phyloP scores from a whole-genome alignment of 257 asterid species.

The Primulina eburnea region DNA sequence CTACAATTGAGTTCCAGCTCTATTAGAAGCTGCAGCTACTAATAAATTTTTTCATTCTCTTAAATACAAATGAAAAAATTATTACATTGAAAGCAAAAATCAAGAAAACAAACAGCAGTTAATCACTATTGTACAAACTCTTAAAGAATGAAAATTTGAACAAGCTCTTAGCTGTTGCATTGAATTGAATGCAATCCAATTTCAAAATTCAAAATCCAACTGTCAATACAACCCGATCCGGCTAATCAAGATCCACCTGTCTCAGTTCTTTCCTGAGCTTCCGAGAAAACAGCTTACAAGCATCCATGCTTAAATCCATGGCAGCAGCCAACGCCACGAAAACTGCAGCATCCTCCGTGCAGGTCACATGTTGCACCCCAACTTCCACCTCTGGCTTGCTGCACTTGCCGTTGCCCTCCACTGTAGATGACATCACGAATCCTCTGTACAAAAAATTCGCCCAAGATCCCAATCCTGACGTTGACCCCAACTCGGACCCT shows the following conservation, averaged over 20 bases:
- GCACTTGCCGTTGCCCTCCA: slow-evolving; percentile 65
- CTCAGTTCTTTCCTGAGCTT: slow-evolving; percentile 83
- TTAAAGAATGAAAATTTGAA: neutral
- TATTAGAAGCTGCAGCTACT: too few species aligned
- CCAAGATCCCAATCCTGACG: slow-evolving; percentile 81
- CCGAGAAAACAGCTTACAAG: slow-evolving; percentile 68
- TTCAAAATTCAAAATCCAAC: slow-evolving; percentile 17
- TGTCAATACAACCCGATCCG: slow-evolving; percentile 25
- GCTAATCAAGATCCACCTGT: slow-evolving; percentile 51
- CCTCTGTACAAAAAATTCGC: slow-evolving; percentile 70
- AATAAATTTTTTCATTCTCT: too few species aligned
- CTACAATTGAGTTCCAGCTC: too few species aligned
- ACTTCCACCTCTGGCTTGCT: slow-evolving; percentile 87
- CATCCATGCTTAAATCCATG: slow-evolving; percentile 90
- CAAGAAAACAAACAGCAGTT: slow-evolving; percentile 28
- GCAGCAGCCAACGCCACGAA: slow-evolving; percentile 98
- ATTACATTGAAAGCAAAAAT: slow-evolving; percentile 18
- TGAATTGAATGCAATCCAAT: slow-evolving; percentile 20
- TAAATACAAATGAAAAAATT: slow-evolving; percentile 25
- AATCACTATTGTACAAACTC: slow-evolving; percentile 58
- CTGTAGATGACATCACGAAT: slow-evolving; percentile 85
- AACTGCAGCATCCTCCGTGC: slow-evolving; percentile 97
- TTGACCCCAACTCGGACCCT: slow-evolving; percentile 60
- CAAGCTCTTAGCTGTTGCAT: slow-evolving; percentile 21
- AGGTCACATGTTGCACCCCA: slow-evolving; percentile 86